Conservation (phyloP, 495 filamentous ascomycete species). For the Symbiotaphrina buchneri region DNA sequence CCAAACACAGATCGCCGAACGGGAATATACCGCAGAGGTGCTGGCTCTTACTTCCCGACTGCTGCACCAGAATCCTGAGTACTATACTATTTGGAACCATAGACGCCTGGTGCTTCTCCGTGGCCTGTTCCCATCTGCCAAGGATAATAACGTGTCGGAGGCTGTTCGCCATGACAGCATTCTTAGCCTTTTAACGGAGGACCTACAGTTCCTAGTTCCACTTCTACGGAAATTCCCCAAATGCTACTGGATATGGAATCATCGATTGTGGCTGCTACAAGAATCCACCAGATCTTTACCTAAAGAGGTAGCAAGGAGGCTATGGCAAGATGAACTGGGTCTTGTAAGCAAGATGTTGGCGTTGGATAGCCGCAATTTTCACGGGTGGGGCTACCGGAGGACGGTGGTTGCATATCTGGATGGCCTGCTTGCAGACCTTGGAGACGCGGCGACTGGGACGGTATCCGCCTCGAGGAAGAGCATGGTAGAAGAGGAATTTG, state of each 20-base stretch:
- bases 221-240: slow-evolving; percentile 74
- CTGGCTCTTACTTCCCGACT: slow-evolving; percentile 60
- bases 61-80: slow-evolving; percentile 77
- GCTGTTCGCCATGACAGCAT: background rate
- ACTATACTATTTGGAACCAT: slow-evolving; percentile 97
- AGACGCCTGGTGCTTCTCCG: slow-evolving; percentile 43
- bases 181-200: slow-evolving; percentile 21
- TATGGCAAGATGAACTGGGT: slow-evolving; percentile 69
- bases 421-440: slow-evolving; percentile 20
- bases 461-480: slow-evolving; percentile 11
- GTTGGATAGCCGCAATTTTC: slow-evolving; percentile 80
- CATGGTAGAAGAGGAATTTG: slow-evolving; percentile 63
- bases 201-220: slow-evolving; percentile 62
- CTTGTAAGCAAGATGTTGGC: slow-evolving; percentile 70
- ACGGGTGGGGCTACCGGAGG: slow-evolving; percentile 86
- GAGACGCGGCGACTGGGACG: background rate
- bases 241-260: slow-evolving; percentile 99
- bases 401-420: slow-evolving; percentile 50
- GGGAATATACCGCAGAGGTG: slow-evolving; percentile 38
- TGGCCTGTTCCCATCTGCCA: slow-evolving; percentile 15
- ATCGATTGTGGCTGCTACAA: slow-evolving; percentile 70
- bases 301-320: slow-evolving; percentile 21
- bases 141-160: background rate
- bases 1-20: slow-evolving; percentile 22
- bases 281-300: slow-evolving; percentile 42